phyloP scores from a whole-genome alignment of 2,329 filamentous ascomycete species.

The Aspergillus quadricinctus region DNA sequence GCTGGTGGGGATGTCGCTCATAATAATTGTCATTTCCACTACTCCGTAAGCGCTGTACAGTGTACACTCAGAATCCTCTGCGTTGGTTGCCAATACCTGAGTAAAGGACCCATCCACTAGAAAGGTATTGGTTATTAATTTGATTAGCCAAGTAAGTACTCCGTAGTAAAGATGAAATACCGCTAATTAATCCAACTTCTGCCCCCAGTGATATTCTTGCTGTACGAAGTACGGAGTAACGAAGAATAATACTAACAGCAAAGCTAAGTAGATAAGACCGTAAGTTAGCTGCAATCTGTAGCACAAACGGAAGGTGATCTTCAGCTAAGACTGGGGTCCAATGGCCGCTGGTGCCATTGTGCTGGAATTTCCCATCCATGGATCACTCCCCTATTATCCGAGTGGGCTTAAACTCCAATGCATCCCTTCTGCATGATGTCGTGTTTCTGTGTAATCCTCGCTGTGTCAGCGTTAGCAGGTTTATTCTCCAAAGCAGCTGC shows the following conservation, averaged over 20 bases:
- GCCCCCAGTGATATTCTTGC: not conserved
- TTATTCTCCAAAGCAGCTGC: not conserved
- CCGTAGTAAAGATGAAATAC: not conserved
- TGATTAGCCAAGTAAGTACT: not conserved
- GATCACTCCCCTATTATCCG: constrained; percentile 12
- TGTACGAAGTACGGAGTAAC: not conserved
- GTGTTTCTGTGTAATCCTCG: constrained; percentile 1
- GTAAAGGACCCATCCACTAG: not conserved
- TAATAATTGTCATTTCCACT: not conserved
- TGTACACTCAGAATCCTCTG: not conserved
- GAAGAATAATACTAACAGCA: not conserved
- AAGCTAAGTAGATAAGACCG: not conserved
- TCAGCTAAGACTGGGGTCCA: constrained; percentile 21
- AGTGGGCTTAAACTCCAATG: constrained; percentile 9
- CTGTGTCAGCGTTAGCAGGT: not conserved
- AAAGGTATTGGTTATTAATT: not conserved
- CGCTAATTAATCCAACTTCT: not conserved
- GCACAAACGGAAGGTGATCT: constrained; percentile 10
- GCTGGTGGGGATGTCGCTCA: not conserved
- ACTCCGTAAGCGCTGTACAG: not conserved
- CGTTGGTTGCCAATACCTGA: not conserved
- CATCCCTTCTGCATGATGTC: constrained; percentile 1
- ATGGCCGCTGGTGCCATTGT: constrained; percentile 24
- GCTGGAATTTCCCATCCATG: constrained; percentile 23
- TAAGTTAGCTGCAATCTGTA: not conserved